Evolutionary conservation across 78 protist genomes (phyloP).

Genomic region (Tieghemostelium lacteum): DNA sequence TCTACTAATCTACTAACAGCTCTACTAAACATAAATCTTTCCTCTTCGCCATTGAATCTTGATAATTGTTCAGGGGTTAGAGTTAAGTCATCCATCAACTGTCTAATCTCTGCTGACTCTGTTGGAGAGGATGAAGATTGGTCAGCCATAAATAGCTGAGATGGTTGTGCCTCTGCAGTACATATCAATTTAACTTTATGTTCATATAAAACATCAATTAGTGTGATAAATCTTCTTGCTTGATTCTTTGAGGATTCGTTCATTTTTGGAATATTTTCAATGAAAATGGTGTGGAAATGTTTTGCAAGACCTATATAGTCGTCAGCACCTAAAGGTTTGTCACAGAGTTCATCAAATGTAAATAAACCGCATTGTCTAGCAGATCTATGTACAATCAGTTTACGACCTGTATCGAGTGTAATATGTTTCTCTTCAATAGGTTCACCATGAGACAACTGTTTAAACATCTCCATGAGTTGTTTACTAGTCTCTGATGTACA

Average conservation of each 20-base stretch:
- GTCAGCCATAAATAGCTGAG: conserved; percentile 55
- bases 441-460: conserved; percentile 51
- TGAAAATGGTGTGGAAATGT: conserved; percentile 84
- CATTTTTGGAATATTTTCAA: conserved; percentile 84
- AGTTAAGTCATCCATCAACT: conserved; percentile 48
- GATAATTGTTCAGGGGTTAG: conserved; percentile 75
- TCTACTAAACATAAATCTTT: conserved; percentile 86
- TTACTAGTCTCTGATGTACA: neutral
- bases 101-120: neutral
- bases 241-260: conserved; percentile 69
- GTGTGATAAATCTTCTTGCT: conserved; percentile 91
- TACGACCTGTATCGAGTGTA: conserved; percentile 63
- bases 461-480: neutral
- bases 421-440: neutral
- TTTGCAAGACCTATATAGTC: conserved; percentile 87
- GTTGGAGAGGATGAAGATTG: neutral
- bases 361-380: conserved; percentile 69
- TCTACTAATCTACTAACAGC: conserved; percentile 90
- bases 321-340: conserved; percentile 83
- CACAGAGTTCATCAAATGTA: conserved; percentile 86
- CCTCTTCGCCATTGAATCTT: conserved; percentile 88
- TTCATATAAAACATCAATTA: conserved; percentile 92
- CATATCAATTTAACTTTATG: conserved; percentile 80
- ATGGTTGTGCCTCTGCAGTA: conserved; percentile 80
- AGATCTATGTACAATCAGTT: conserved; percentile 43